Conservation (phyloP, 371 early-diverging fungal genomes). For the Vavraia culicis region DNA sequence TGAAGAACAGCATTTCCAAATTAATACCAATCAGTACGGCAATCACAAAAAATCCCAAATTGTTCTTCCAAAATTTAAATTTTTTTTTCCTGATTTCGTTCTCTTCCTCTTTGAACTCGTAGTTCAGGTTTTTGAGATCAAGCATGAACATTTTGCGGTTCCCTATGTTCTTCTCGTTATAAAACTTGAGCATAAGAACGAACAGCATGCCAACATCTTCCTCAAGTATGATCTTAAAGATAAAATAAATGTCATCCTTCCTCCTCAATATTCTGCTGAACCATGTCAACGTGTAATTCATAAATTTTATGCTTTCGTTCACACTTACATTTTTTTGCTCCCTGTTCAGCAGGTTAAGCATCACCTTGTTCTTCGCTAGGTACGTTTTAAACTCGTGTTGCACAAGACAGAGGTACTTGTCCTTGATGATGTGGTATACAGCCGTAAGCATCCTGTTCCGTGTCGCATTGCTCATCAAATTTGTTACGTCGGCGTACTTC, state of each 20-base stretch:
- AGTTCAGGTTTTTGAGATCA: too few species aligned
- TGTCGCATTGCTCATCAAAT: too few species aligned
- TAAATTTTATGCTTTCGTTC: slow-evolving; percentile 11
- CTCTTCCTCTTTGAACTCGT: too few species aligned
- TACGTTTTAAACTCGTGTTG: slow-evolving; percentile 27
- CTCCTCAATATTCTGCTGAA: slow-evolving; percentile 16
- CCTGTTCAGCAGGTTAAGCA: slow-evolving; percentile 30
- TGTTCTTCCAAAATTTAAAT: too few species aligned
- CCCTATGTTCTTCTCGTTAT: too few species aligned
- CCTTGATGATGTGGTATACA: slow-evolving; percentile 22
- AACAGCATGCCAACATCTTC: slow-evolving; percentile 18
- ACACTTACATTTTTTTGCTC: slow-evolving; percentile 10
- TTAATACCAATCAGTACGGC: too few species aligned
- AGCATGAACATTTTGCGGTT: too few species aligned
- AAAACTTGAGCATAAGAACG: slow-evolving; percentile 18
- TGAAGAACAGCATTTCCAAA: too few species aligned
- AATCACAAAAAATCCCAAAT: too few species aligned
- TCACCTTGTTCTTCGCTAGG: slow-evolving; percentile 16
- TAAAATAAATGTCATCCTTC: slow-evolving; percentile 20
- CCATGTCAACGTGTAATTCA: slow-evolving; percentile 30
- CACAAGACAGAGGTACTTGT: slow-evolving; percentile 22
- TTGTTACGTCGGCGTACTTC: too few species aligned
- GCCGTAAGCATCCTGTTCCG: too few species aligned
- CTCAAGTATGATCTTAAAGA: slow-evolving; percentile 23
- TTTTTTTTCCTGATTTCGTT: too few species aligned